Evolutionary conservation across 2,329 filamentous ascomycete species (phyloP), one percentile per base, ranked within the genome.

Genomic region (Sporothrix dimorphospora): DNA sequence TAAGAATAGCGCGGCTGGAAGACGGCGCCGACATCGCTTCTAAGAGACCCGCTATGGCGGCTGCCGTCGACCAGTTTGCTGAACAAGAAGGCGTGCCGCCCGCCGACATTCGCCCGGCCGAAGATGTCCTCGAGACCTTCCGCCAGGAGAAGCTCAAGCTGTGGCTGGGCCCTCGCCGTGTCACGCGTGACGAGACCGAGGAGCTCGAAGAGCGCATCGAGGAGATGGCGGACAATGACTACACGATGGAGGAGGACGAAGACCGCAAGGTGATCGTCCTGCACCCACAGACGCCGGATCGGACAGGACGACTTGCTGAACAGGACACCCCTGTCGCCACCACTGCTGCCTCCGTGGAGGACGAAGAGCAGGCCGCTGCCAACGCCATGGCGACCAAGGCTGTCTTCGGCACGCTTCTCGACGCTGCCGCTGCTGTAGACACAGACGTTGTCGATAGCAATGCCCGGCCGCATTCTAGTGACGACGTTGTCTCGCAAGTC

Each of bases 1-100:
- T 80, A 16, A 73, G 76, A 63, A 72, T 75, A 3, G 79, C 76
- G 71, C 77, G 78, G 9, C 79, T 81, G 4, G 75, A 75, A 53
- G 73, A 73, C 38, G 71, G 72, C 61, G 59, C 67, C 9, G 47
- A 47, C 1, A 67, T 63, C 6, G 66, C 71, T 7, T 49, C 57
- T 30, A 42, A 55, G 42, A 76, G 76, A 70, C 68, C 75, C 11
- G 70, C 73, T 11, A 24, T 81, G 5, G 67, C 73, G 8, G 53
- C 71, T 8, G 61, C 73, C n/a, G 27, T 81, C 21, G 69, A 66
- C 11, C 30, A 65, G 14, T 77, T 79, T 27, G 74, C 76, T 71
- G 76, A 74, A 27, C 49, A 77, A 14, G 76, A 79, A 47, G 75
- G 73, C 59, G 74, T 81, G 30, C 16, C 73, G 9, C 66, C 72